phyloP scores from a whole-genome alignment of 1,284 basidiomycete genomes.

The Porogramme epimiltina region DNA sequence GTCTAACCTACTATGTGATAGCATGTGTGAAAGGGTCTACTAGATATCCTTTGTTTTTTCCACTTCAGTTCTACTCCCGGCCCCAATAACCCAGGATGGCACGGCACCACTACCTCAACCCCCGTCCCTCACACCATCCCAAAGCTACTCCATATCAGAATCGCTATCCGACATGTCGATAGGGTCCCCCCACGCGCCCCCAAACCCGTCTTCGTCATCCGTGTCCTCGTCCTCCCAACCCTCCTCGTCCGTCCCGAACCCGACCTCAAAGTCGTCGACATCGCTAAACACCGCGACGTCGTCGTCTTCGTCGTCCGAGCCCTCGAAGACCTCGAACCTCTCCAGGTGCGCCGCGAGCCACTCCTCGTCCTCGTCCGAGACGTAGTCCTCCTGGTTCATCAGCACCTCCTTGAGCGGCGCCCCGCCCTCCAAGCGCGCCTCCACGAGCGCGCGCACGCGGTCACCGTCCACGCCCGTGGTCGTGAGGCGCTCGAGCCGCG shows the following conservation, averaged over 20 bases:
- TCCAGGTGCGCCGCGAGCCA: constrained; percentile 25
- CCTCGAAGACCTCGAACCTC: constrained; percentile 25
- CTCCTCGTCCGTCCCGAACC: background rate
- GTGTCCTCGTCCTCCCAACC: constrained; percentile 13
- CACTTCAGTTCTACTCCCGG: too few species aligned
- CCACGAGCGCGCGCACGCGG: constrained; percentile 46
- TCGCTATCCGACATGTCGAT: too few species aligned
- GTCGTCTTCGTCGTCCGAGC: constrained; percentile 25
- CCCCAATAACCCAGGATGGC: too few species aligned
- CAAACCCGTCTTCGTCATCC: constrained; percentile 9
- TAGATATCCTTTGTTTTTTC: too few species aligned
- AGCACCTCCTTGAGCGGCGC: constrained; percentile 45
- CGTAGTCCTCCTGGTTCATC: constrained; percentile 35
- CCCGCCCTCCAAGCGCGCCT: constrained; percentile 42
- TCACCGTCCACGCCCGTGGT: constrained; percentile 44
- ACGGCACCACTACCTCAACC: too few species aligned
- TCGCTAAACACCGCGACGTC: constrained; percentile 15
- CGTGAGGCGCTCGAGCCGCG: constrained; percentile 45
- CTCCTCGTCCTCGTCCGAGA: constrained; percentile 19
- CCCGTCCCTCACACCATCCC: too few species aligned
- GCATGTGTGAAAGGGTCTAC: too few species aligned
- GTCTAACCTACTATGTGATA: too few species aligned
- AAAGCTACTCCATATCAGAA: constrained; percentile 11
- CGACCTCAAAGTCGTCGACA: constrained; percentile 17
- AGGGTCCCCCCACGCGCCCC: constrained; percentile 4